A percentile compares a stretch with the other conserved stretches of the same genome.
These are phyloP conservation scores for Fusarium irregulare DNA, from an alignment of 2,329 filamentous ascomycete genomes.

Conservation along the genomic window DNA sequence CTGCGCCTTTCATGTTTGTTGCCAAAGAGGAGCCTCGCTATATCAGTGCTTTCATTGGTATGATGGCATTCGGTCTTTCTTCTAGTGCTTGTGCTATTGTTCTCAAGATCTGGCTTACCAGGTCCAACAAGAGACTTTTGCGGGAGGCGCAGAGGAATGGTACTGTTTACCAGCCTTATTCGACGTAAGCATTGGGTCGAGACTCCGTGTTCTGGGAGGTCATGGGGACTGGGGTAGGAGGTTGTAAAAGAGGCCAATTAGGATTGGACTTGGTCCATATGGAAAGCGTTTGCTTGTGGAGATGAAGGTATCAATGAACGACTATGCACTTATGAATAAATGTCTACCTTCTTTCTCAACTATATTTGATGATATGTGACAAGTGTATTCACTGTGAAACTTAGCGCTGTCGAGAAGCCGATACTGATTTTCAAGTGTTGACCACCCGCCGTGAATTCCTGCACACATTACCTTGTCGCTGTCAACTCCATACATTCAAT, in stretches of 20 bases:
- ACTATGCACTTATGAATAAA: neutral
- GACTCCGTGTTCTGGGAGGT: neutral
- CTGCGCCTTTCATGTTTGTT: slow-evolving; percentile 21
- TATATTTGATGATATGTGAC: neutral
- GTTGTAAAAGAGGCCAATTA: neutral
- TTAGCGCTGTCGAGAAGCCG: neutral
- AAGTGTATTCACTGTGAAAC: accelerated
- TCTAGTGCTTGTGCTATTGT: slow-evolving; percentile 7
- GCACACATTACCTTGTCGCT: neutral
- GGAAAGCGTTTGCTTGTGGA: neutral
- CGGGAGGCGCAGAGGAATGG: slow-evolving; percentile 18
- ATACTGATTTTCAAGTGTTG: neutral
- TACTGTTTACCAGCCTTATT: slow-evolving; percentile 16
- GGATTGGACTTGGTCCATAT: neutral
- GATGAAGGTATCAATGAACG: neutral
- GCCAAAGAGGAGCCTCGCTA: slow-evolving; percentile 20
- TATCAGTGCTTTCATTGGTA: slow-evolving; percentile 18
- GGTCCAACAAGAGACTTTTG: slow-evolving; percentile 14
- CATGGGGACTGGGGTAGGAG: too few species aligned
- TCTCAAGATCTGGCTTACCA: slow-evolving; percentile 17
- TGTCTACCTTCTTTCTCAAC: neutral
- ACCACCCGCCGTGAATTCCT: neutral
- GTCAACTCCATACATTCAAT: neutral
- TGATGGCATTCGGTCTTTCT: slow-evolving; percentile 14
- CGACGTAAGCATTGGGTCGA: neutral